Evolutionary conservation across 164 flowering plant species (phyloP), one percentile per base, ranked within the genome.

Genomic region (Protea cynaroides): DNA sequence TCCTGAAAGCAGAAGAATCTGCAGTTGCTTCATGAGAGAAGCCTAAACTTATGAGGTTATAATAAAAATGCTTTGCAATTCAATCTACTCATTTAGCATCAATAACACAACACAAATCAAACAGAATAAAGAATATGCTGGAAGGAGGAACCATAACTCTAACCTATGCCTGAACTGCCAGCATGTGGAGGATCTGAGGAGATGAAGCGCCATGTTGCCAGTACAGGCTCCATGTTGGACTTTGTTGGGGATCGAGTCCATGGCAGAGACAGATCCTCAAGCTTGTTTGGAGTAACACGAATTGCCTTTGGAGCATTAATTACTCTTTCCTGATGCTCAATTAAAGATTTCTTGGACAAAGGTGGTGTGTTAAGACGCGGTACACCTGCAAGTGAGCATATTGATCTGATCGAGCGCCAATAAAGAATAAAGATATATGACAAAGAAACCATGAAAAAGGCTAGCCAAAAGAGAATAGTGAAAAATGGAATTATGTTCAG

Each of bases 211-310:
- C 99, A 94, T 43, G 89, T 81, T 54, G 90, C 93, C 25, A 85
- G 59, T 24, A 91, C 82, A 67, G 97, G 96, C 56, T 94, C 99
- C 86, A 84, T 79, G 73, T 86, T 79, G 19, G 99, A 82, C 73
- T 91, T 94, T 64, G 97, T 94, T 50, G 99, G 99, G 54, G 99
- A 94, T 47, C 99, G 83, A 57, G 99, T 94, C 99, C 99, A 94
- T 47, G 97, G 96, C 75, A 84, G 96, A 69, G 96, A 82, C 49
- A 91, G 65, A 72, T 94, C 99, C 65, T 91, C 97, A 59, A 89
- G 79, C 62, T 69, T 80, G 49, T 83, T 77, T 38, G 92, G 72
- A 59, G 86, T 75, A 25, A 86, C 76, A 58, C 97, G 96, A 68
- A 92, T 86, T 24, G 99, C 96, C 79, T 72, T 87, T 47, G 99